phyloP scores from a whole-genome alignment of 202 grass and related monocot species.

The Panicum virgatum region DNA sequence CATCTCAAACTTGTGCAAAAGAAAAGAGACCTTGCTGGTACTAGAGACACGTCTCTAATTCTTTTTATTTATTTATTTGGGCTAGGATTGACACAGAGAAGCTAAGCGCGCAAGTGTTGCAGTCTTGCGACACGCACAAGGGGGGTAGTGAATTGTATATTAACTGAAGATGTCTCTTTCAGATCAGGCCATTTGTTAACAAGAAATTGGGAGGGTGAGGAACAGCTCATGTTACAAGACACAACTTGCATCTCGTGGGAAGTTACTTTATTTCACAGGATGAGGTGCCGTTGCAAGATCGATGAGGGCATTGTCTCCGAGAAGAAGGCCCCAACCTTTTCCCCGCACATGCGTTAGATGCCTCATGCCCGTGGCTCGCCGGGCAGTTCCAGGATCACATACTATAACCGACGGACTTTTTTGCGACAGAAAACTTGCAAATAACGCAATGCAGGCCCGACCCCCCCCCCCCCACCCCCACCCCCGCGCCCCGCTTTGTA shows the following conservation, averaged over 20 bases:
- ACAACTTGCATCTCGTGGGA: conserved; percentile 22
- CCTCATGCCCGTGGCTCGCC: conserved; percentile 24
- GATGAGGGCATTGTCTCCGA: conserved; percentile 25
- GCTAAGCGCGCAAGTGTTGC: background rate
- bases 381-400: conserved; percentile 21
- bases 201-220: background rate
- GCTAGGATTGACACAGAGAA: background rate
- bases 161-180: conserved; percentile 10
- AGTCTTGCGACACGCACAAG: too few relatives aligned
- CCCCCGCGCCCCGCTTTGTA: background rate
- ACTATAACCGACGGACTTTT: background rate
- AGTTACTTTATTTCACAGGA: conserved; percentile 18
- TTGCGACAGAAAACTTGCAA: conserved; percentile 9
- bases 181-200: background rate
- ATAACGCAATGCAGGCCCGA: background rate
- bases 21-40: background rate
- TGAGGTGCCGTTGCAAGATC: conserved; percentile 32
- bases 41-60: background rate
- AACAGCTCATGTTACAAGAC: conserved; percentile 38
- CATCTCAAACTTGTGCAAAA: conserved; percentile 11
- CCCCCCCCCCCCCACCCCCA: too few relatives aligned
- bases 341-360: conserved; percentile 36
- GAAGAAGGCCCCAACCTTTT: conserved; percentile 22
- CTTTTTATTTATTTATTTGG: background rate
- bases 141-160: conserved; percentile 17